Conservation (phyloP, 257 asterid genomes). For the Parsonsia alboflavescens region DNA sequence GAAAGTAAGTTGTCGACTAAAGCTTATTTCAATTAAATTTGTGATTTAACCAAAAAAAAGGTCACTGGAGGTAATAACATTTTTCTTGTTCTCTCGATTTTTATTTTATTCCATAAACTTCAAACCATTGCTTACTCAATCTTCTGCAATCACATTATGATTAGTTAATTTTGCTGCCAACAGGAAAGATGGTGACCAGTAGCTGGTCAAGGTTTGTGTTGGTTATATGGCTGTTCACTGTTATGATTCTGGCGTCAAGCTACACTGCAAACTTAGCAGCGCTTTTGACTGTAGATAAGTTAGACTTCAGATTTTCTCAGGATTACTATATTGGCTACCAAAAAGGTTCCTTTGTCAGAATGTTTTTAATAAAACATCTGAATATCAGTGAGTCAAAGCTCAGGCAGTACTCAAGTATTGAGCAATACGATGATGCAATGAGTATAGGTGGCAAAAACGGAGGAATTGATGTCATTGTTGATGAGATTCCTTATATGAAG, state of each 20-base stretch:
- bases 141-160: not conserved
- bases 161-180: not conserved
- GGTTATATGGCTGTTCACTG: conserved; percentile 49
- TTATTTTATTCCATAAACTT: not conserved
- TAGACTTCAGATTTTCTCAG: conserved; percentile 33
- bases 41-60: not conserved
- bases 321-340: conserved; percentile 37
- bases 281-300: conserved; percentile 47
- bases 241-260: conserved; percentile 55
- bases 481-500: no score
- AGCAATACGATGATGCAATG: conserved; percentile 18
- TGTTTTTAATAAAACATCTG: conserved; percentile 20
- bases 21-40: not conserved
- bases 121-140: not conserved
- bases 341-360: conserved; percentile 39
- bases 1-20: conserved; percentile 36
- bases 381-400: conserved; percentile 15
- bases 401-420: conserved; percentile 12
- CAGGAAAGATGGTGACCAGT: conserved; percentile 49
- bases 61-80: not conserved
- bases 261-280: conserved; percentile 56
- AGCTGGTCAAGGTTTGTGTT: conserved; percentile 56
- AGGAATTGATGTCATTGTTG: conserved; percentile 27
- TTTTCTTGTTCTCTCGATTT: no score
- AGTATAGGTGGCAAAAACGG: conserved; percentile 21